phyloP scores from a whole-genome alignment of 352 stramenopile genomes.

The Pythium utonaiense region DNA sequence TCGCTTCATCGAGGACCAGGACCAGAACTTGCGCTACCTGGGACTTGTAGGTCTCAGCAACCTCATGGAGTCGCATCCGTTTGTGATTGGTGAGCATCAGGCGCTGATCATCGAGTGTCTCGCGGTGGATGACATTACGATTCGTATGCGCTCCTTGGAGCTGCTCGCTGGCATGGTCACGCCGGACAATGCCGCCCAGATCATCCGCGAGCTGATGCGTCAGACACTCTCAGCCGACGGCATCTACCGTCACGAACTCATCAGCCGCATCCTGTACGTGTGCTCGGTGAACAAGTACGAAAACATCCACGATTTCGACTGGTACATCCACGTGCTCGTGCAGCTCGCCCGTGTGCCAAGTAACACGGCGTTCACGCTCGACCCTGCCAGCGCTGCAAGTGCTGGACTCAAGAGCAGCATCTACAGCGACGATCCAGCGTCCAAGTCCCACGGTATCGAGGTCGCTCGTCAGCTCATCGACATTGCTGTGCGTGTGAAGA shows the following conservation, averaged over 20 bases:
- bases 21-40: slow-evolving; percentile 99
- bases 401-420: slow-evolving; percentile 36
- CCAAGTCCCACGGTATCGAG: slow-evolving; percentile 68
- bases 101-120: slow-evolving; percentile 96
- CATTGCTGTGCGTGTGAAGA: slow-evolving; percentile 95
- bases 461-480: slow-evolving; percentile 95
- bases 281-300: slow-evolving; percentile 98
- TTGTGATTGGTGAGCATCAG: slow-evolving; percentile 93
- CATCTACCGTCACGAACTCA: slow-evolving; percentile 94
- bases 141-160: slow-evolving; percentile 96
- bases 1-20: slow-evolving; percentile 96
- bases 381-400: slow-evolving; percentile 20
- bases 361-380: slow-evolving; percentile 40
- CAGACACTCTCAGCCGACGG: slow-evolving; percentile 94
- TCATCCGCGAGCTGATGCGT: slow-evolving; percentile 95
- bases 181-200: slow-evolving; percentile 93
- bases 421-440: slow-evolving; percentile 21
- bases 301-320: slow-evolving; percentile 97
- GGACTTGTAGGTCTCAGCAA: slow-evolving; percentile 96
- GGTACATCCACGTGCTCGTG: slow-evolving; percentile 98
- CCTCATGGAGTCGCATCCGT: slow-evolving; percentile 95
- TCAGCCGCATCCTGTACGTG: slow-evolving; percentile 95
- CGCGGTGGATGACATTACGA: slow-evolving; percentile 98
- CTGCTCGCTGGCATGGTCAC: slow-evolving; percentile 95
- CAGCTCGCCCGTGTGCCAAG: slow-evolving; percentile 92